phyloP scores from a whole-genome alignment of 331 rosid genomes.

The Spiraea crenata region DNA sequence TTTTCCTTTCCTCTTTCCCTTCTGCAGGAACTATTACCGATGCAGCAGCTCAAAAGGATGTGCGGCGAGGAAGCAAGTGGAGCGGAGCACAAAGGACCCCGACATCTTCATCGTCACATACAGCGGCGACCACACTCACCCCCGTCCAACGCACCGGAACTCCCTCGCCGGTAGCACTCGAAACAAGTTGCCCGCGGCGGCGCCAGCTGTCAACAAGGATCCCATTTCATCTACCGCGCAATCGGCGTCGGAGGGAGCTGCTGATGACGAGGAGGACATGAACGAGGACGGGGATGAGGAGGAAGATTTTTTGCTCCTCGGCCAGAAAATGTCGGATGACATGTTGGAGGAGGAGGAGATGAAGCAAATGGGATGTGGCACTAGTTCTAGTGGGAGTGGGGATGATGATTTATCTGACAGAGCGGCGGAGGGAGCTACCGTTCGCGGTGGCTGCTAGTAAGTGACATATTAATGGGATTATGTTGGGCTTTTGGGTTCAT shows the following conservation, averaged over 20 bases:
- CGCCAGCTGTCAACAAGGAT: not conserved
- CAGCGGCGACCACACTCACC: constrained; percentile 78
- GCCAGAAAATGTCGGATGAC: constrained; percentile 12
- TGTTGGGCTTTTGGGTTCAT: not conserved
- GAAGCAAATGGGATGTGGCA: constrained; percentile 9
- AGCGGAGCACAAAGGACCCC: constrained; percentile 54
- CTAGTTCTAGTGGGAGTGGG: constrained; percentile 5
- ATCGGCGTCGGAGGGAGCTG: not conserved
- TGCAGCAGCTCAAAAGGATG: constrained; percentile 88
- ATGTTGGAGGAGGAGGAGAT: constrained; percentile 13
- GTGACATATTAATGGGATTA: not conserved
- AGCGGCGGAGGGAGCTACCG: constrained; percentile 13
- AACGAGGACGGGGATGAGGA: constrained; percentile 3
- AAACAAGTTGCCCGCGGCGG: constrained; percentile 20
- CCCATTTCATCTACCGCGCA: not conserved
- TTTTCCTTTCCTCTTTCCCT: no score
- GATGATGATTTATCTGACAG: not conserved
- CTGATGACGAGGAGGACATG: not conserved
- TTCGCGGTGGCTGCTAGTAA: constrained; percentile 12
- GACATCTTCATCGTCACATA: constrained; percentile 55
- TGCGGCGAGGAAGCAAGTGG: constrained; percentile 76
- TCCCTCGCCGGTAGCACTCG: constrained; percentile 76
- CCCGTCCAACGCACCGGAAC: constrained; percentile 77
- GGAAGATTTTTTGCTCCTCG: constrained; percentile 4
- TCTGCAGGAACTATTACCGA: constrained; percentile 69